Percentiles rank a stretch among this genome's conserved stretches.
phyloP scores from a whole-genome alignment of 768 basidiomycete species.

The Trametes cinnabarina region DNA sequence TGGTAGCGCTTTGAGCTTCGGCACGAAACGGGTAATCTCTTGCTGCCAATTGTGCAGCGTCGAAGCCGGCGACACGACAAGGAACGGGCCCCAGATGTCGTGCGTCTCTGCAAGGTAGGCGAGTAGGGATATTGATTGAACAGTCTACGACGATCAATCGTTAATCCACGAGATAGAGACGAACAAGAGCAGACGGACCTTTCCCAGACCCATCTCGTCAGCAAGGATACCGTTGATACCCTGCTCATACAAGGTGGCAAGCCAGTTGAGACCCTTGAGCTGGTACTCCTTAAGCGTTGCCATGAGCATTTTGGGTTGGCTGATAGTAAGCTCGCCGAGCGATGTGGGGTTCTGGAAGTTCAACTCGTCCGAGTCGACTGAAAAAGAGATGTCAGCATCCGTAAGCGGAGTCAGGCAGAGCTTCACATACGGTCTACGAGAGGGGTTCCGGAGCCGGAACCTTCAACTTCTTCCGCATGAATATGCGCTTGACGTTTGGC shows the following conservation, averaged over 20 bases:
- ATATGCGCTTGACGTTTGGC: slow-evolving; percentile 53
- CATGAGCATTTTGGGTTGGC: slow-evolving; percentile 94
- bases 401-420: no score
- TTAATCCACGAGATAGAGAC: background rate
- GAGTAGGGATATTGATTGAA: slow-evolving; percentile 95
- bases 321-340: slow-evolving; percentile 78
- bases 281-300: slow-evolving; percentile 98
- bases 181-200: slow-evolving; percentile 43
- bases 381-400: background rate
- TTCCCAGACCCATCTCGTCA: slow-evolving; percentile 97
- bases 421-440: slow-evolving; percentile 78
- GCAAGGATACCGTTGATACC: slow-evolving; percentile 99
- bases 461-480: slow-evolving; percentile 39
- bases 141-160: slow-evolving; percentile 63
- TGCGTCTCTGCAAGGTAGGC: slow-evolving; percentile 96
- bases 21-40: slow-evolving; percentile 94
- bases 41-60: slow-evolving; percentile 99
- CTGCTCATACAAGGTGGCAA: slow-evolving; percentile 96
- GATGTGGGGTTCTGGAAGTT: slow-evolving; percentile 99
- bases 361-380: slow-evolving; percentile 94
- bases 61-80: slow-evolving; percentile 95
- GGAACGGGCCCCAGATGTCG: slow-evolving; percentile 99
- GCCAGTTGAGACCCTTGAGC: slow-evolving; percentile 96
- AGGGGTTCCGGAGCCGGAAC: slow-evolving; percentile 36
- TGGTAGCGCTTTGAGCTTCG: slow-evolving; percentile 88